Conservation (phyloP, 148 eudicot genomes). For the Rhododendron molle region DNA sequence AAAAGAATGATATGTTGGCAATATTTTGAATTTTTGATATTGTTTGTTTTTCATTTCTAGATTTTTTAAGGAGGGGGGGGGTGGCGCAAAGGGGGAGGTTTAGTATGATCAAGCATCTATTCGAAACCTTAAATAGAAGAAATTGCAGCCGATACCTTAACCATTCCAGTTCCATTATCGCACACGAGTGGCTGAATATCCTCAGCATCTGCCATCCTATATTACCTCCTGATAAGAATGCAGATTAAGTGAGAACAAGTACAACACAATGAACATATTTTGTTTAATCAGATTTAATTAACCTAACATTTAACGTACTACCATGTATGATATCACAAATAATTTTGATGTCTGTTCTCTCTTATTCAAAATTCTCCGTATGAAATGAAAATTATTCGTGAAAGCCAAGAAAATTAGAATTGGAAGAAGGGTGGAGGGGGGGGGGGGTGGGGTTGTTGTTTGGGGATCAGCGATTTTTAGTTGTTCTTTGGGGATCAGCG, state of each 20-base stretch:
- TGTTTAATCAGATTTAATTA: background rate
- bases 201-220: constrained; percentile 71
- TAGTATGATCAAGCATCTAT: background rate
- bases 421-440: no score
- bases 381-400: background rate
- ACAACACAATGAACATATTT: background rate
- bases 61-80: no score
- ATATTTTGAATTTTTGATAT: background rate
- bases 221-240: constrained; percentile 24
- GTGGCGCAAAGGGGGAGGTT: no score
- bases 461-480: no score
- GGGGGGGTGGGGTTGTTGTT: no score
- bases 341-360: background rate
- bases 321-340: background rate
- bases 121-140: background rate
- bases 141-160: constrained; percentile 38
- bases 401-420: background rate
- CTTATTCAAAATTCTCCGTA: background rate
- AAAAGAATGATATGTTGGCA: background rate
- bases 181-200: constrained; percentile 85
- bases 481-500: no score
- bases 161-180: constrained; percentile 88
- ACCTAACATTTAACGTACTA: background rate
- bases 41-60: background rate
- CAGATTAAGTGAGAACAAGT: constrained; percentile 7